Base-by-base conservation (phyloP, 2,329 filamentous ascomycete species). In the Fusarium floridanum region DNA sequence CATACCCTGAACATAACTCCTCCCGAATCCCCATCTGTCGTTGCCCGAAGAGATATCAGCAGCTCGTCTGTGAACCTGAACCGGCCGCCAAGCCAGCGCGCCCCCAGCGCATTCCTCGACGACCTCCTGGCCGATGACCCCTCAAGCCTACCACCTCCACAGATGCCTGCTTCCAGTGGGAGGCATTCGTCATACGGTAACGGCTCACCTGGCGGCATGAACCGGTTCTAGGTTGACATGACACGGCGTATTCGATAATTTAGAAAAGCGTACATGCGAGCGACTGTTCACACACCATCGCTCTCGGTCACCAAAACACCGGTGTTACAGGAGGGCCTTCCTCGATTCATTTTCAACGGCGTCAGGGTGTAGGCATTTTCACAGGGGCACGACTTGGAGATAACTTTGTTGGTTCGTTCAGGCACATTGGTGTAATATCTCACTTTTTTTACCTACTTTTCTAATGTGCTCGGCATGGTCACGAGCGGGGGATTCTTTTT, bases 91-190 rank as follows among this genome's bases (percentile, higher is more conserved):
- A 92, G 91, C 63, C 91, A 91, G 66, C 88, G 95, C 67, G 93
- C 95, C 17, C 96, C 96, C 0, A 97, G 94, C 81, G 94, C 95
- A 20, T 98, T 95, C 81, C 86, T 98, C 43, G 95, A 98, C 69
- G 95, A 98, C 81, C 84, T 98, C 60, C 92, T 98, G 71, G 94
- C 95, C 79, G 94, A 93, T 73, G 92, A 95, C 79, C 86, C 87
- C 7, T 84, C 85, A 41, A 82, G 84, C 74, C 85, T 90, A 64
- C 88, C 88, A 12, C 85, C 87, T 16, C 79, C 79, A 50, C 76
- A 83, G 5, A 84, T 84, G 82, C 81, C 82, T 8, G 79, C 56
- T 11, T 75, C 77, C 6, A 68, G 73, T 53, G 73, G 62, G 12
- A 74, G 73, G 34, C 76, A 76, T 20, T 76, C 75, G 32, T 76